Conservation (phyloP, 441 rosid genomes). For the Syzygium malaccense region DNA sequence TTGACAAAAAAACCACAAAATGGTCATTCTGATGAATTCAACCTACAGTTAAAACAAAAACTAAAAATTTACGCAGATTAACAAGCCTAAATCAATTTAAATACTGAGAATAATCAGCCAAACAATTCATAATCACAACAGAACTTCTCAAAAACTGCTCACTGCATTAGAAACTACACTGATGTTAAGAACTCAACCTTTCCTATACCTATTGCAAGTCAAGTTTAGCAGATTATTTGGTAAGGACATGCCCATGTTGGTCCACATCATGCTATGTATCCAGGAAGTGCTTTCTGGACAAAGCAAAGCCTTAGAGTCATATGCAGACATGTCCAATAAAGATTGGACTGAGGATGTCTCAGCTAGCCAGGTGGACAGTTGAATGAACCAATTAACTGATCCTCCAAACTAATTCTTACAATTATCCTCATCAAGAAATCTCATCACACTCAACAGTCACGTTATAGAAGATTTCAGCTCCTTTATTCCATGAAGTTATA, state of each 20-base stretch:
- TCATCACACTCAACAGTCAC: background rate
- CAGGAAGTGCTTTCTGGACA: background rate
- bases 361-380: background rate
- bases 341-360: background rate
- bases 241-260: background rate
- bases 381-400: background rate
- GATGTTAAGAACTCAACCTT: background rate
- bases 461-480: background rate
- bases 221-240: background rate
- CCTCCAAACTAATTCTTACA: background rate
- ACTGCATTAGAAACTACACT: background rate
- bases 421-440: background rate
- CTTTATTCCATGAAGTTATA: background rate
- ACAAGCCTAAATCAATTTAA: background rate
- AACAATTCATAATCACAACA: background rate
- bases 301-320: background rate
- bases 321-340: background rate
- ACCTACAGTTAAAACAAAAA: background rate
- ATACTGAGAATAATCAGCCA: background rate
- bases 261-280: background rate
- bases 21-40: background rate
- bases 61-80: background rate
- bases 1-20: slow-evolving; percentile 4
- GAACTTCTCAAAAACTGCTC: background rate
- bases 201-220: background rate